Evolutionary conservation across 2,329 filamentous ascomycete genomes (phyloP).

Genomic region (Mollisiaceae sp.): DNA sequence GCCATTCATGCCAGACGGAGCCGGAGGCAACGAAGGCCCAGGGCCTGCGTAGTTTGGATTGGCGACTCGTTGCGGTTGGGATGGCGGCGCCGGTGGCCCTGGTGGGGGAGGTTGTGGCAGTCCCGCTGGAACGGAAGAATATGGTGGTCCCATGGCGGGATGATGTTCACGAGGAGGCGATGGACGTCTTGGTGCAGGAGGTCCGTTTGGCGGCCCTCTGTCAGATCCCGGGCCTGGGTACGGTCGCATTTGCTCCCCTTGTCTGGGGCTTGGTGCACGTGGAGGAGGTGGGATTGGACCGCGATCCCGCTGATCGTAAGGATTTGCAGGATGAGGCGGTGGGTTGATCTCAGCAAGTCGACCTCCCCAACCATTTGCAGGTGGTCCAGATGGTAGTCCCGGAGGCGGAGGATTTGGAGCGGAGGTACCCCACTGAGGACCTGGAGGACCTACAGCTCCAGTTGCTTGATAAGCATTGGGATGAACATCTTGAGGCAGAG

Average conservation of each 20-base stretch:
- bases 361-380: slow-evolving; percentile 59
- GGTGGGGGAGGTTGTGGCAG: slow-evolving; percentile 53
- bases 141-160: slow-evolving; percentile 39
- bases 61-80: slow-evolving; percentile 57
- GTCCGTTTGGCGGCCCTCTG: slow-evolving; percentile 60
- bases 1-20: slow-evolving; percentile 45
- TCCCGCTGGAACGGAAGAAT: slow-evolving; percentile 39
- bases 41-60: slow-evolving; percentile 64
- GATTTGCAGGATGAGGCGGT: slow-evolving; percentile 77
- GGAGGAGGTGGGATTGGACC: slow-evolving; percentile 72
- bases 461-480: slow-evolving; percentile 89
- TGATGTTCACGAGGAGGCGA: slow-evolving; percentile 55
- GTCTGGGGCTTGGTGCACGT: slow-evolving; percentile 68
- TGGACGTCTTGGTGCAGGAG: slow-evolving; percentile 60
- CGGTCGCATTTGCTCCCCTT: slow-evolving; percentile 69
- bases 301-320: slow-evolving; percentile 69
- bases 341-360: slow-evolving; percentile 81
- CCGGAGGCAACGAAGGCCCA: slow-evolving; percentile 48
- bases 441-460: slow-evolving; percentile 81
- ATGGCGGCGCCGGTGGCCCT: slow-evolving; percentile 49
- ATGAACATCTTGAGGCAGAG: slow-evolving; percentile 95
- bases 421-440: slow-evolving; percentile 87
- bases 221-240: slow-evolving; percentile 74
- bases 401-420: slow-evolving; percentile 67
- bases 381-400: slow-evolving; percentile 44